A percentile compares a stretch with the other conserved stretches of the same genome.
Conservation (phyloP, 257 asterid species). For the Lithospermum erythrorhizon region DNA sequence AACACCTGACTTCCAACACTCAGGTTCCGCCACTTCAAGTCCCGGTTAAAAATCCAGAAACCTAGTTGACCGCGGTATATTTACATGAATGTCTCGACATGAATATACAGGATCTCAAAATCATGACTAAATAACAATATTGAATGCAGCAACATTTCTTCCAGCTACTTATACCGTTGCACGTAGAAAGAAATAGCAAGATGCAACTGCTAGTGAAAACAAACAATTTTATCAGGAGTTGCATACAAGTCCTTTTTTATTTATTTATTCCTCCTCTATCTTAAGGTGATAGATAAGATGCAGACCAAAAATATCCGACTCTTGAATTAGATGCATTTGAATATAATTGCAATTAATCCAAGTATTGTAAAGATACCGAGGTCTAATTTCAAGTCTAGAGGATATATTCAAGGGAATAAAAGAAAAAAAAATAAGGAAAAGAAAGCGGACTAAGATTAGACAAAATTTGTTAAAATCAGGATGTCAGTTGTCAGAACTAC, state of each 20-base stretch:
- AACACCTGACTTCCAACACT: neutral
- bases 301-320: neutral
- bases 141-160: neutral
- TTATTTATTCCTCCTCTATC: too few relatives aligned
- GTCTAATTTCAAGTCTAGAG: neutral
- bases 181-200: neutral
- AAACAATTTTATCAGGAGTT: too few relatives aligned
- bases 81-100: neutral
- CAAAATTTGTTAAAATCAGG: conserved; percentile 1
- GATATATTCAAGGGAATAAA: neutral
- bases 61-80: neutral
- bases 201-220: too few relatives aligned
- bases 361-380: neutral
- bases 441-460: conserved; percentile 6
- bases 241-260: too few relatives aligned
- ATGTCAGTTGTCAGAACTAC: neutral
- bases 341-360: neutral
- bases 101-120: too few relatives aligned
- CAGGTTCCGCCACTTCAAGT: neutral
- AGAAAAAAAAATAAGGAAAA: neutral
- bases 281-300: neutral
- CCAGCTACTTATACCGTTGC: neutral
- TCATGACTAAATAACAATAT: neutral
- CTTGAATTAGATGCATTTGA: neutral
- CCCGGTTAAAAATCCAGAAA: too few relatives aligned